phyloP scores from a whole-genome alignment of 306 rosid species.

The Hippophae rhamnoides region DNA sequence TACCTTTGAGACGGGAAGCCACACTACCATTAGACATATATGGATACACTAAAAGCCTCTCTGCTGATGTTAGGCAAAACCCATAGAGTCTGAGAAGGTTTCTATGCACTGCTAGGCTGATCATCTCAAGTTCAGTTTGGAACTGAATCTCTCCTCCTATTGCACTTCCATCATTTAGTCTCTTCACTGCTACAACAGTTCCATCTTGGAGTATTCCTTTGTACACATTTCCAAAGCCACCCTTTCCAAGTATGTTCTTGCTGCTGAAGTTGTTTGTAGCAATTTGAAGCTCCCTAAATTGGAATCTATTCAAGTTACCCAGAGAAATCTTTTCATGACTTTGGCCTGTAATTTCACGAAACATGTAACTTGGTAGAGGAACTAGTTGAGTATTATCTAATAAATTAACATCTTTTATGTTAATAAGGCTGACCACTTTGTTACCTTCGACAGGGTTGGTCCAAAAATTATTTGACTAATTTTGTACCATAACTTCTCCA shows the following conservation, averaged over 20 bases:
- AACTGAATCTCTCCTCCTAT: constrained; percentile 81
- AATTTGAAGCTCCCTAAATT: constrained; percentile 71
- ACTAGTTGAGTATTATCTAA: too few relatives aligned
- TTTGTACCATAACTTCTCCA: too few relatives aligned
- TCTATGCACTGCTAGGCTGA: constrained; percentile 86
- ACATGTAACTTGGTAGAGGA: too few relatives aligned
- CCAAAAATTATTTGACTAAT: too few relatives aligned
- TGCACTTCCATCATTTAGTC: constrained; percentile 82
- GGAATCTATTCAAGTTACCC: constrained; percentile 84
- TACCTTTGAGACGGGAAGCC: constrained; percentile 87
- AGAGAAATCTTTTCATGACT: constrained; percentile 78
- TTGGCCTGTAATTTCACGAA: constrained; percentile 36
- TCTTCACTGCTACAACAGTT: constrained; percentile 73
- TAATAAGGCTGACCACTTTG: not conserved
- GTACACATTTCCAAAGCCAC: constrained; percentile 92
- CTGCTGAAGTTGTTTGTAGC: constrained; percentile 86
- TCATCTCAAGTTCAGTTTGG: constrained; percentile 98
- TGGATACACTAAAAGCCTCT: constrained; percentile 81
- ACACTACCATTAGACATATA: constrained; percentile 94
- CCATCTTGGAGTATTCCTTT: constrained; percentile 80
- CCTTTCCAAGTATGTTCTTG: constrained; percentile 80
- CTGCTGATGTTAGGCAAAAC: constrained; percentile 68
- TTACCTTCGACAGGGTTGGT: not conserved
- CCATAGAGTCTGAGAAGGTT: constrained; percentile 80
- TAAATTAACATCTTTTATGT: not conserved